phyloP scores from a whole-genome alignment of 225 moss, liverwort and hornwort species.

The Sphagnum contortum region DNA sequence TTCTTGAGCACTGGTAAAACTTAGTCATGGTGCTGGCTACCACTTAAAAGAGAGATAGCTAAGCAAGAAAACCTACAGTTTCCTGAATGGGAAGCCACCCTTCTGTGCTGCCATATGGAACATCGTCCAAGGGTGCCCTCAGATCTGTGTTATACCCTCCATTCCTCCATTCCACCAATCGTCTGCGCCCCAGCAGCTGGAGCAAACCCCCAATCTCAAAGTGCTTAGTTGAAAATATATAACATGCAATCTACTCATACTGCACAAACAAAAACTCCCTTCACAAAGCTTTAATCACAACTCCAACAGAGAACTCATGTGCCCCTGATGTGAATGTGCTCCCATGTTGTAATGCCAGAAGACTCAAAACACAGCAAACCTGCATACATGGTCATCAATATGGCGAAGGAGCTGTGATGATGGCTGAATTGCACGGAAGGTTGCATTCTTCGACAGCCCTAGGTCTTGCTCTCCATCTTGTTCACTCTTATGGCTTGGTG shows the following conservation, averaged over 20 bases:
- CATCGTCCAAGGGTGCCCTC: constrained; percentile 84
- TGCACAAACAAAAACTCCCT: not conserved
- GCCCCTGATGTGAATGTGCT: too few species aligned
- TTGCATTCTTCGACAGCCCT: constrained; percentile 56
- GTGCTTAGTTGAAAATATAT: not conserved
- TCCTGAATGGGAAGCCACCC: constrained; percentile 62
- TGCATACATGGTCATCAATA: constrained; percentile 69
- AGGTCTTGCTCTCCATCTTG: constrained; percentile 6
- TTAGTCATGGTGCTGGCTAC: too few species aligned
- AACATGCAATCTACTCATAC: not conserved
- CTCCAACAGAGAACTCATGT: too few species aligned
- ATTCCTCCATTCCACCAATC: constrained; percentile 79
- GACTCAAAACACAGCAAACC: too few species aligned
- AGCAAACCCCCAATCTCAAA: constrained; percentile 12
- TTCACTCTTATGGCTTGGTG: not conserved
- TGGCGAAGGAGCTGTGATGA: constrained; percentile 66
- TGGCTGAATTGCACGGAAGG: constrained; percentile 79
- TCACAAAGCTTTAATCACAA: too few species aligned
- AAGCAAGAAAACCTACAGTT: constrained; percentile 65
- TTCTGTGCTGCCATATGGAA: constrained; percentile 56
- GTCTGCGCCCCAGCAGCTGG: constrained; percentile 77
- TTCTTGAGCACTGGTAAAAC: too few species aligned
- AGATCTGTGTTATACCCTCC: constrained; percentile 75
- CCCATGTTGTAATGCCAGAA: too few species aligned
- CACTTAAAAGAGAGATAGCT: too few species aligned